phyloP scores from a whole-genome alignment of 1,139 yeast genomes.

The Sugiyamaella novakii region DNA sequence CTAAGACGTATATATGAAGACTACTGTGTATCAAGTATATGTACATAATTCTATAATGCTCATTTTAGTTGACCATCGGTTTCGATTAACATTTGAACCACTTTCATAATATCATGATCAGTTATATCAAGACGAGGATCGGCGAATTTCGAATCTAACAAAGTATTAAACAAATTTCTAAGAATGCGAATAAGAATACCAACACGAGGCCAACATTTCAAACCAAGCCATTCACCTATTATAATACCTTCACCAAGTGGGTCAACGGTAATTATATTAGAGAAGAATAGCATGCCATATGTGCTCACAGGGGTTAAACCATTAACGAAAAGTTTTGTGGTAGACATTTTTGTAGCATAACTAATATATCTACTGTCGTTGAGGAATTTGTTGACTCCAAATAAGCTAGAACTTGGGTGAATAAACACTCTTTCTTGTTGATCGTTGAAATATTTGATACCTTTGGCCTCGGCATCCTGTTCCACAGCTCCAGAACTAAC shows the following conservation, averaged over 20 bases:
- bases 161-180: slow-evolving; percentile 63
- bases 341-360: slow-evolving; percentile 47
- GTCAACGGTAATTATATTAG: slow-evolving; percentile 73
- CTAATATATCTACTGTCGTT: slow-evolving; percentile 40
- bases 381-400: slow-evolving; percentile 46
- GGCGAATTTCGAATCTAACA: slow-evolving; percentile 61
- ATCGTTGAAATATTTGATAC: slow-evolving; percentile 57
- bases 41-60: too few relatives aligned
- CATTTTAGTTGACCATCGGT: slow-evolving; percentile 24
- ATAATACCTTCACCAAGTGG: slow-evolving; percentile 49
- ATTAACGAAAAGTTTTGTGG: slow-evolving; percentile 68
- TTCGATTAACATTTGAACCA: slow-evolving; percentile 27
- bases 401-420: slow-evolving; percentile 80
- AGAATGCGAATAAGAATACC: slow-evolving; percentile 80
- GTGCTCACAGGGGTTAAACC: slow-evolving; percentile 80
- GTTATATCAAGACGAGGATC: slow-evolving; percentile 42
- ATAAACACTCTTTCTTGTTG: slow-evolving; percentile 58
- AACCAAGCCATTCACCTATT: slow-evolving; percentile 77
- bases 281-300: slow-evolving; percentile 72
- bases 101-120: slow-evolving; percentile 33
- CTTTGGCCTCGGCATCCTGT: slow-evolving; percentile 76
- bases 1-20: too few relatives aligned
- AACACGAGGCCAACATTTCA: slow-evolving; percentile 91
- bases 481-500: slow-evolving; percentile 80
- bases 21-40: too few relatives aligned